Evolutionary conservation across 2,329 filamentous ascomycete species (phyloP).

Genomic region (Arachnopeziza araneosa): DNA sequence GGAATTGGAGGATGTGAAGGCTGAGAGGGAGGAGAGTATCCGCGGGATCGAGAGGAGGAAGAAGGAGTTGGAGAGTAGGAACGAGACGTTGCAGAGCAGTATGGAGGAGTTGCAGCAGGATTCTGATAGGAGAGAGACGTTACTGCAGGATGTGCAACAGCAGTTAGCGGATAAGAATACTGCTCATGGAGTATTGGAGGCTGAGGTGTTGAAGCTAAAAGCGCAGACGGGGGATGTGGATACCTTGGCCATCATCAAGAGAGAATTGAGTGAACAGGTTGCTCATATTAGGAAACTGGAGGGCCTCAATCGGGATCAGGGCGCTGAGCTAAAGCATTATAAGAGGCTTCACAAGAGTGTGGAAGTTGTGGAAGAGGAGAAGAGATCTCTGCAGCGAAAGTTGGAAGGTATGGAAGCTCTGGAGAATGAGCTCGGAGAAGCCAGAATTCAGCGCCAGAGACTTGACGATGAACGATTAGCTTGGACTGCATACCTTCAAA

Average conservation of each 20-base stretch:
- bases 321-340: conserved; percentile 72
- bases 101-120: conserved; percentile 45
- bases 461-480: conserved; percentile 82
- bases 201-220: conserved; percentile 77
- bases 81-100: conserved; percentile 51
- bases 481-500: conserved; percentile 82
- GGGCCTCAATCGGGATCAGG: conserved; percentile 71
- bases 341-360: conserved; percentile 81
- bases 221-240: conserved; percentile 83
- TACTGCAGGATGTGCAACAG: conserved; percentile 29
- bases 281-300: conserved; percentile 85
- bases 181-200: conserved; percentile 69
- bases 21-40: conserved; percentile 63
- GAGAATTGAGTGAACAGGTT: conserved; percentile 86
- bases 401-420: conserved; percentile 69
- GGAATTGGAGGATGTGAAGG: conserved; percentile 67
- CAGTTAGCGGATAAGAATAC: conserved; percentile 60
- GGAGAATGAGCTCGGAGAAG: conserved; percentile 71
- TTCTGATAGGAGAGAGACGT: conserved; percentile 30
- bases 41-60: conserved; percentile 56
- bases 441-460: conserved; percentile 74
- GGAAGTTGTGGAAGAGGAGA: conserved; percentile 93
- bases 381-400: conserved; percentile 72
- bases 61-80: conserved; percentile 55
- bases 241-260: conserved; percentile 77